These are phyloP conservation scores for Blastobotrys americana DNA, from an alignment of 805 yeast species.

Conservation along the genomic window DNA sequence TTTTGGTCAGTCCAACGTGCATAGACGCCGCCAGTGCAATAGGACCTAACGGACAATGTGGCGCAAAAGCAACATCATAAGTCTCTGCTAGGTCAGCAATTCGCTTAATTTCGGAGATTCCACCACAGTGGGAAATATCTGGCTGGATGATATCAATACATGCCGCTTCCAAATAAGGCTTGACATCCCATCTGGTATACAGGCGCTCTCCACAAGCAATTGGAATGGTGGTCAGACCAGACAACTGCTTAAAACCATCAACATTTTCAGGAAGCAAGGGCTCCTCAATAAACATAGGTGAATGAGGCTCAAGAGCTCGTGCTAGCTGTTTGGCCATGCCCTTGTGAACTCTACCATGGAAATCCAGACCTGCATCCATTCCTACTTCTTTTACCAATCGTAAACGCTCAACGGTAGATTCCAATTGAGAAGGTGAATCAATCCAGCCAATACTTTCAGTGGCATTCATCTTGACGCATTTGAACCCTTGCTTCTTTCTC, in stretches of 20 bases:
- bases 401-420: conserved; percentile 26
- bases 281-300: conserved; percentile 28
- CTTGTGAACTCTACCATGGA: conserved; percentile 30
- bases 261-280: conserved; percentile 26
- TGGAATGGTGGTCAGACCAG: conserved; percentile 23
- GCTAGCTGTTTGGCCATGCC: conserved; percentile 29
- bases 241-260: conserved; percentile 21
- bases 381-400: conserved; percentile 22
- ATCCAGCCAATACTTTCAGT: conserved; percentile 26
- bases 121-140: conserved; percentile 27
- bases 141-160: conserved; percentile 28
- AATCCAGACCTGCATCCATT: conserved; percentile 27
- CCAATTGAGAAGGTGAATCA: conserved; percentile 23
- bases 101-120: conserved; percentile 25
- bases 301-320: conserved; percentile 23
- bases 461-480: conserved; percentile 31
- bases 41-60: conserved; percentile 30
- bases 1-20: conserved; percentile 22
- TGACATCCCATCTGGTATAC: conserved; percentile 23
- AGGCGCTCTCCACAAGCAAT: conserved; percentile 28
- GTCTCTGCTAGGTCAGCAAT: conserved; percentile 29
- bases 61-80: conserved; percentile 27
- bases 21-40: conserved; percentile 27
- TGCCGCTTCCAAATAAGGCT: conserved; percentile 23
- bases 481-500: conserved; percentile 28